phyloP scores from a whole-genome alignment of 768 basidiomycete species.

The Lentinula detonsa region DNA sequence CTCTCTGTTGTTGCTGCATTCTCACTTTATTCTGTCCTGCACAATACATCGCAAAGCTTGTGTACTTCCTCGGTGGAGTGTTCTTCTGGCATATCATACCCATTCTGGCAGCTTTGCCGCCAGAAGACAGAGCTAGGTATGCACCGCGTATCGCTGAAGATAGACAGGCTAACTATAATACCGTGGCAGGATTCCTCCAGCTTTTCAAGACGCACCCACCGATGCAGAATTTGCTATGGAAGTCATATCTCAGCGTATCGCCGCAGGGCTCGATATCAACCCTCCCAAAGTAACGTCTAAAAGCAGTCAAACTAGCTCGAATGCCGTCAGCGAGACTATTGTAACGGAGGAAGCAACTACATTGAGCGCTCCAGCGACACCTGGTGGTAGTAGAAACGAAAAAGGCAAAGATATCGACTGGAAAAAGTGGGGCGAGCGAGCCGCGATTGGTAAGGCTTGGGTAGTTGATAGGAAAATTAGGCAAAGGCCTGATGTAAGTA shows the following conservation, averaged over 20 bases:
- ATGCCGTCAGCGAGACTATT: not conserved
- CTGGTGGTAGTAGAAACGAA: not conserved
- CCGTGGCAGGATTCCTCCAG: conserved; percentile 35
- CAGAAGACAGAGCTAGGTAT: conserved; percentile 40
- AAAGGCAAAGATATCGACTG: conserved; percentile 31
- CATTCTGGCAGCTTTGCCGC: conserved; percentile 44
- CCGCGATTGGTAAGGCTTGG: conserved; percentile 39
- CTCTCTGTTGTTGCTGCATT: conserved; percentile 31
- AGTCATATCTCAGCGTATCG: conserved; percentile 54
- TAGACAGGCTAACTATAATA: not conserved
- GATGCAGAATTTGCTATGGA: conserved; percentile 71
- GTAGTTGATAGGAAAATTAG: conserved; percentile 35
- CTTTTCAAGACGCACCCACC: conserved; percentile 51
- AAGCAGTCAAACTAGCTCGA: conserved; percentile 5
- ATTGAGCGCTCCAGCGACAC: not conserved
- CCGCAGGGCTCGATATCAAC: conserved; percentile 43
- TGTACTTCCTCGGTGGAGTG: conserved; percentile 40
- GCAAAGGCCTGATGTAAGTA: conserved; percentile 25
- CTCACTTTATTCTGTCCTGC: conserved; percentile 41
- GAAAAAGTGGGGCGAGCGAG: conserved; percentile 51
- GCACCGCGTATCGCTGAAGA: not conserved
- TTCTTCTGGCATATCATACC: conserved; percentile 63
- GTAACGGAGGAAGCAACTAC: not conserved
- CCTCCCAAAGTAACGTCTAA: conserved; percentile 21
- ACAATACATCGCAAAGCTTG: conserved; percentile 40